Evolutionary conservation across 306 rosid species (phyloP).

Genomic region (Alnus rubra): DNA sequence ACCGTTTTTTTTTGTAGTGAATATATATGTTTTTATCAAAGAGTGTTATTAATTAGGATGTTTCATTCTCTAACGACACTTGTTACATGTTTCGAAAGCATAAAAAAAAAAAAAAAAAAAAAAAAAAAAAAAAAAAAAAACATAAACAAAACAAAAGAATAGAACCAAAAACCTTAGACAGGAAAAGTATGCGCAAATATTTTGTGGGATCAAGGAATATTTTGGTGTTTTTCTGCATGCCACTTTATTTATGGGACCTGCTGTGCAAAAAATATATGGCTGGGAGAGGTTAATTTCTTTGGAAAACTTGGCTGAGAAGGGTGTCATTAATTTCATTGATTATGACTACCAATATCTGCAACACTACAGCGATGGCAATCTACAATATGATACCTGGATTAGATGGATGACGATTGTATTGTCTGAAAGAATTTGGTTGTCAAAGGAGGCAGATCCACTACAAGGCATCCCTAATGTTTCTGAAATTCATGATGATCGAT

Average conservation of each 20-base stretch:
- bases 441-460: not conserved
- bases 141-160: not conserved
- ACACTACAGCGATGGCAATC: not conserved
- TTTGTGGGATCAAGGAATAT: conserved; percentile 1
- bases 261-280: not conserved
- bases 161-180: not conserved
- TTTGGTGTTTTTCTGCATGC: not conserved
- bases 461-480: not conserved
- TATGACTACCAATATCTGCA: not conserved
- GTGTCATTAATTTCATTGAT: not conserved
- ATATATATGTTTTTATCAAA: too few relatives aligned
- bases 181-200: not conserved
- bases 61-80: too few relatives aligned
- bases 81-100: not conserved
- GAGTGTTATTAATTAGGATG: too few relatives aligned
- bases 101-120: not conserved
- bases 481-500: not conserved
- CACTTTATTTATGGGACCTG: not conserved
- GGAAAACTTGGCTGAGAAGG: not conserved
- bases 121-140: not conserved
- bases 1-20: too few relatives aligned
- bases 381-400: not conserved
- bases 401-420: too few relatives aligned
- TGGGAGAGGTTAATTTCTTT: not conserved
- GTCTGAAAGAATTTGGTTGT: not conserved